Percentiles rank a stretch among this genome's conserved stretches.
phyloP scores from a whole-genome alignment of 345 rosid species.

The Trapa bicornis region DNA sequence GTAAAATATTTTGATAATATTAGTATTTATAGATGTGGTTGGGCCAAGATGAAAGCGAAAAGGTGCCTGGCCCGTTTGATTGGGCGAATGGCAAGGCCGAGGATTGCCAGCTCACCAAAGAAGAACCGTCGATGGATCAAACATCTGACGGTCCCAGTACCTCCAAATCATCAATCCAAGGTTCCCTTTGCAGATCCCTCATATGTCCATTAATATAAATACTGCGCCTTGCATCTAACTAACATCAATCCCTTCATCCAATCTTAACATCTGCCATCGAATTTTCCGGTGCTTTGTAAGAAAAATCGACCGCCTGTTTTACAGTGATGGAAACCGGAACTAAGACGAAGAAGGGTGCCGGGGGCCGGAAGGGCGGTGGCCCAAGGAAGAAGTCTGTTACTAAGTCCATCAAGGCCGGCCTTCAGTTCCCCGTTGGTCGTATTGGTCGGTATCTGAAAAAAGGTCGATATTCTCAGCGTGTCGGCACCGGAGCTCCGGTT shows the following conservation, averaged over 20 bases:
- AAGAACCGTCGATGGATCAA: neutral
- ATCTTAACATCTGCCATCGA: neutral
- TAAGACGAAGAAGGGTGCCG: constrained; percentile 53
- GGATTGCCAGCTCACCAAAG: constrained; percentile 13
- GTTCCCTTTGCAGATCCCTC: neutral
- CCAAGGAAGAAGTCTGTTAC: constrained; percentile 74
- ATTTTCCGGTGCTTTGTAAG: too few relatives aligned
- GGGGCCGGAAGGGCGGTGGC: constrained; percentile 60
- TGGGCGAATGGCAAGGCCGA: constrained; percentile 4
- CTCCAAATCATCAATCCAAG: constrained; percentile 6
- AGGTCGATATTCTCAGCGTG: constrained; percentile 57
- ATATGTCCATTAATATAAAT: constrained; percentile 5
- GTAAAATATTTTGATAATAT: too few relatives aligned
- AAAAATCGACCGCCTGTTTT: neutral
- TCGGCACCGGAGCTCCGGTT: constrained; percentile 69
- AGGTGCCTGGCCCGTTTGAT: neutral
- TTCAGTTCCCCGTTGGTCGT: constrained; percentile 76
- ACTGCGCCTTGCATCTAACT: too few relatives aligned
- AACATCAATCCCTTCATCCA: neutral
- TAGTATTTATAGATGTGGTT: too few relatives aligned
- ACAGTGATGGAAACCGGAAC: constrained; percentile 37
- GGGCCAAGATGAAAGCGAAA: too few relatives aligned
- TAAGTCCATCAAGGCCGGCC: constrained; percentile 56
- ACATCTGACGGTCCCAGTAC: constrained; percentile 12
- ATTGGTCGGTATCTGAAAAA: constrained; percentile 69